Percentiles rank a stretch among this genome's conserved stretches.
Conservation (phyloP, 2,329 filamentous ascomycete genomes). For the Aspergillus sp. region DNA sequence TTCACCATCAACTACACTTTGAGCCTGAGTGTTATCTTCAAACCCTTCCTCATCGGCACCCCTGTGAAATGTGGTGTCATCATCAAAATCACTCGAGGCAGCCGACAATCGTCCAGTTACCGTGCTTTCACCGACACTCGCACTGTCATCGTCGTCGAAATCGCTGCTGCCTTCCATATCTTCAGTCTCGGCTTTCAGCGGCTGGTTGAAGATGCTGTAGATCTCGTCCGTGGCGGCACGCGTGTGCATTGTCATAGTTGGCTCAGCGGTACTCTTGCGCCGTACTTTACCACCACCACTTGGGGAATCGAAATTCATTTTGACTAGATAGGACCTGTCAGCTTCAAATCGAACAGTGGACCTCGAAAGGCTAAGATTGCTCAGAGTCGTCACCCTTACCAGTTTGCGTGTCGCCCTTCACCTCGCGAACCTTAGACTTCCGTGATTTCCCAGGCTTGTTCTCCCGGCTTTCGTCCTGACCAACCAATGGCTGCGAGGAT, state of each 20-base stretch:
- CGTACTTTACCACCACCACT: conserved; percentile 67
- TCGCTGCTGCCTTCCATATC: conserved; percentile 53
- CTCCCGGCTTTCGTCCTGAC: conserved; percentile 18
- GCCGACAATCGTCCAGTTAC: conserved; percentile 63
- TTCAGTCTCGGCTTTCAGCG: conserved; percentile 48
- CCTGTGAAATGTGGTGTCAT: conserved; percentile 38
- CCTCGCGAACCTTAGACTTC: conserved; percentile 73
- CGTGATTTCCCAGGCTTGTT: conserved; percentile 42
- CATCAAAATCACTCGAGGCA: conserved; percentile 57
- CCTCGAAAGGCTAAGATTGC: no score
- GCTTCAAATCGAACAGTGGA: no score
- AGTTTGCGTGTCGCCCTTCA: conserved; percentile 81
- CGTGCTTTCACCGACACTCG: conserved; percentile 77
- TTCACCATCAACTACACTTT: conserved; percentile 56
- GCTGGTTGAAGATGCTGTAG: conserved; percentile 93
- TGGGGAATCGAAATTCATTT: conserved; percentile 86
- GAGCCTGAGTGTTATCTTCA: conserved; percentile 36
- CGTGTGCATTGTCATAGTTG: conserved; percentile 98
- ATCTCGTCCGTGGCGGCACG: conserved; percentile 94
- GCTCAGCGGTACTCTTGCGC: conserved; percentile 67
- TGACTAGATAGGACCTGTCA: conserved; percentile 49
- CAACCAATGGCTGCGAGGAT: conserved; percentile 3
- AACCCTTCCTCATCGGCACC: conserved; percentile 38
- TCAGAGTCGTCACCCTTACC: conserved; percentile 47
- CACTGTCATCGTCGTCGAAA: conserved; percentile 58